Evolutionary conservation across 2,329 filamentous ascomycete species (phyloP).

Genomic region (Beauveria sp.): DNA sequence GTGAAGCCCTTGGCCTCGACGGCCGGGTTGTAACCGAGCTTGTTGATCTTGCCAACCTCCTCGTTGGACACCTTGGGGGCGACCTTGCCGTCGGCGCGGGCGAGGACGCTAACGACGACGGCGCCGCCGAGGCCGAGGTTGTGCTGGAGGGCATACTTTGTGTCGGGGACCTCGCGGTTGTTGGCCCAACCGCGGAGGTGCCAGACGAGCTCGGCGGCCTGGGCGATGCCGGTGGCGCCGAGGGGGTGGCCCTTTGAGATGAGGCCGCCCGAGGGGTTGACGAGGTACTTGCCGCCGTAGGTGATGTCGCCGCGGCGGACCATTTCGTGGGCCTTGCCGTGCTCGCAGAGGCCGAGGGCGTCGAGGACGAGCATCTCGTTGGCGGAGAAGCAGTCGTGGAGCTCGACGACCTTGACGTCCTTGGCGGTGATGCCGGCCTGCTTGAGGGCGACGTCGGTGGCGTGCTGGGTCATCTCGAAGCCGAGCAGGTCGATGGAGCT

Average conservation of each 20-base stretch:
- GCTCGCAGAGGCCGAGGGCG: conserved; percentile 68
- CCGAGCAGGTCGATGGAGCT: conserved; percentile 85
- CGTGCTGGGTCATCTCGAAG: conserved; percentile 72
- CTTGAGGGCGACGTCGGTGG: conserved; percentile 59
- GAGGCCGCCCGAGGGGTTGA: conserved; percentile 90
- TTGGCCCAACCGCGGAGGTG: conserved; percentile 94
- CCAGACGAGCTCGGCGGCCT: conserved; percentile 93
- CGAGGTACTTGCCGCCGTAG: conserved; percentile 73
- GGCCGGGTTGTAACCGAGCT: conserved; percentile 85
- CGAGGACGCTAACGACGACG: conserved; percentile 83
- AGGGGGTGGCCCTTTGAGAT: conserved; percentile 96
- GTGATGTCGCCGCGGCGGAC: conserved; percentile 84
- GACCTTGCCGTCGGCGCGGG: conserved; percentile 66
- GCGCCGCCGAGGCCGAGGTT: conserved; percentile 90
- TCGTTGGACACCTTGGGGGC: conserved; percentile 53
- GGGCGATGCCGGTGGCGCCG: conserved; percentile 87
- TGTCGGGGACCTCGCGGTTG: conserved; percentile 65
- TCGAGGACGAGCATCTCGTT: conserved; percentile 92
- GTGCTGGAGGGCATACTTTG: conserved; percentile 74
- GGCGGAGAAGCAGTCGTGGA: conserved; percentile 94
- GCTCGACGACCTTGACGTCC: conserved; percentile 77
- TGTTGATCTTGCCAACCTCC: conserved; percentile 57
- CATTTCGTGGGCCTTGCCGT: conserved; percentile 85
- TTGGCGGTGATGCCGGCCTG: conserved; percentile 63
- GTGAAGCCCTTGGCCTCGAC: conserved; percentile 86